Base-by-base conservation (phyloP, 495 filamentous ascomycete genomes). In the Jackrogersella minutella region DNA sequence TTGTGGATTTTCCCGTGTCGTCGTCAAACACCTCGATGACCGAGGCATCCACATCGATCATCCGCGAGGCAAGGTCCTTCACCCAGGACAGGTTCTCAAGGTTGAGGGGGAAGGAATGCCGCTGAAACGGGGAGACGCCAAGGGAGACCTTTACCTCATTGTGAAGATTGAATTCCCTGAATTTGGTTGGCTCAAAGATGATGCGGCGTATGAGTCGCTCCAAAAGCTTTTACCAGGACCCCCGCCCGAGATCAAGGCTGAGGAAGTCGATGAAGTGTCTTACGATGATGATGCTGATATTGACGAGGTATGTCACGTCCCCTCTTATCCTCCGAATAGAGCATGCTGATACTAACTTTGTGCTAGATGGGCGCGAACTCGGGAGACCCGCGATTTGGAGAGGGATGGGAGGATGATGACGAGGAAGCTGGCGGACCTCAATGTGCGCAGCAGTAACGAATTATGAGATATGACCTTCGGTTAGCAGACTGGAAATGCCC, bases 101-200 rank as follows among this genome's bases (percentile, higher is more conserved):
- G 80, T 99, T 3, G 73, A 81, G 3, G 92, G 91, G 28, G 95
- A 99, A 76, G 95, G 95, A 41, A 99, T 99, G 95, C 94, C 96
- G 5, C 71, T 85, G 60, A 97, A 97, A 83, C 87, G 88, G 62
- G 89, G 87, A 56, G 95, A 99, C 30, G 68, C 75, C 4, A 91
- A 87, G 70, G 95, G 95, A 13, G 93, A 98, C 70, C 82, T 99
- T 6, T 99, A 93, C 76, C 83, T 99, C 26, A 73, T 89, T 16
- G 88, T 97, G 55, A 88, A 96, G 70, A 82, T 99, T 63, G 87
- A 92, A 41, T 98, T 98, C 81, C 95, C 95, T 21, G 87, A 92
- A 53, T 84, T 91, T 70, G 89, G 87, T 17, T 98, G 93, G 93
- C 82, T 90, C 41, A 84, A 89, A 52, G 85, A 89, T 50, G 84